Conservation (phyloP, 73 alveolate genomes). For the Paramecium sexaurelia region DNA sequence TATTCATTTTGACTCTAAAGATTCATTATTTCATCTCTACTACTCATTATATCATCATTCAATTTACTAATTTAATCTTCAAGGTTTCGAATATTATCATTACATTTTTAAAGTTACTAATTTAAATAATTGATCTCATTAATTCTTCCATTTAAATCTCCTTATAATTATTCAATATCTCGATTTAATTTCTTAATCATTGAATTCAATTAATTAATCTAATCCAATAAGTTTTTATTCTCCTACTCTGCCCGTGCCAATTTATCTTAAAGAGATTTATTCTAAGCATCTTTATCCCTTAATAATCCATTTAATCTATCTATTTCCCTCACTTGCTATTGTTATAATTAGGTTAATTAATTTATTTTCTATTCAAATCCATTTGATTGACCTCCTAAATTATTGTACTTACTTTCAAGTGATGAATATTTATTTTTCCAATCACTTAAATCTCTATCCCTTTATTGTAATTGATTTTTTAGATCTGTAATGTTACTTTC, state of each 20-base stretch:
- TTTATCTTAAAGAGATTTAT: not conserved
- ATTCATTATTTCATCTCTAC: not conserved
- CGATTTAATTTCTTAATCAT: not conserved
- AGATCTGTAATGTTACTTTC: slow-evolving; percentile 2
- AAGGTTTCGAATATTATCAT: not conserved
- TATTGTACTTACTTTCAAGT: not conserved
- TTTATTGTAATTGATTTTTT: not conserved
- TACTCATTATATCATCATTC: not conserved
- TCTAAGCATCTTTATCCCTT: not conserved
- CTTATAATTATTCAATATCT: not conserved
- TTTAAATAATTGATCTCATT: slow-evolving; percentile 1
- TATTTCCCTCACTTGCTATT: not conserved
- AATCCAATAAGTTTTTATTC: not conserved
- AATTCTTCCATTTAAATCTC: not conserved
- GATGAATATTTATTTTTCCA: slow-evolving; percentile 29
- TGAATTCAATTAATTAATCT: not conserved
- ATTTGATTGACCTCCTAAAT: not conserved
- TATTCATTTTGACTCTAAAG: not conserved
- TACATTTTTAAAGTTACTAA: not conserved
- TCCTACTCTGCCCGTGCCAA: not conserved
- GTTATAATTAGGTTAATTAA: not conserved
- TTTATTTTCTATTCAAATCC: not conserved
- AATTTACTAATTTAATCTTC: not conserved
- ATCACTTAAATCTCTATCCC: slow-evolving; percentile 20
- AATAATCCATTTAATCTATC: slow-evolving; percentile 25